These are phyloP conservation scores for Spergularia marina DNA, from an alignment of 148 eudicot genomes.

Conservation along the genomic window DNA sequence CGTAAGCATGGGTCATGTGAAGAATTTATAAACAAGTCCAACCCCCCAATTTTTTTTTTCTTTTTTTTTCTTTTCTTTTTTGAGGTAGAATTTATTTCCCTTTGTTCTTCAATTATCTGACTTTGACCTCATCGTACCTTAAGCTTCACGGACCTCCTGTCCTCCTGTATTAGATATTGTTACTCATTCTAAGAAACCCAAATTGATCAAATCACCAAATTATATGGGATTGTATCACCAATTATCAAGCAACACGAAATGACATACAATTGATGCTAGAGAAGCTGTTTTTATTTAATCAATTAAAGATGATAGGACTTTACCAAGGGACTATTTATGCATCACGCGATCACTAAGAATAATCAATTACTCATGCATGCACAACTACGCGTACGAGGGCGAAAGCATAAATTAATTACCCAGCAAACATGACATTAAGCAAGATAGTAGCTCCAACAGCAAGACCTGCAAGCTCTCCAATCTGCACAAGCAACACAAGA, in stretches of 20 bases:
- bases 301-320: no score
- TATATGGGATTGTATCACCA: slow-evolving; percentile 12
- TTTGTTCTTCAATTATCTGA: not conserved
- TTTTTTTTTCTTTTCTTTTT: no score
- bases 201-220: slow-evolving; percentile 13
- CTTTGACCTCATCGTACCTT: not conserved
- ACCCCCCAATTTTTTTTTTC: no score
- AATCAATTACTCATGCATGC: not conserved
- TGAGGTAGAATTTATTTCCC: no score
- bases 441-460: slow-evolving; percentile 58
- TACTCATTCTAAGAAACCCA: not conserved
- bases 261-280: not conserved
- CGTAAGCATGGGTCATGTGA: no score
- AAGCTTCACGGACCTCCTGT: slow-evolving; percentile 4
- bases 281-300: no score
- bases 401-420: slow-evolving; percentile 34
- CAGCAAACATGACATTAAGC: slow-evolving; percentile 58
- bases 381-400: not conserved
- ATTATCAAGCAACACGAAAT: not conserved
- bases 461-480: slow-evolving; percentile 57
- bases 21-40: no score
- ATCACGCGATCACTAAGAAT: no score
- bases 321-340: no score
- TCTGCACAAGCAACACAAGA: slow-evolving; percentile 37
- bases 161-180: not conserved